Evolutionary conservation across 768 basidiomycete genomes (phyloP), one percentile per base, ranked within the genome.

Genomic region (Tremella yokohamensis): DNA sequence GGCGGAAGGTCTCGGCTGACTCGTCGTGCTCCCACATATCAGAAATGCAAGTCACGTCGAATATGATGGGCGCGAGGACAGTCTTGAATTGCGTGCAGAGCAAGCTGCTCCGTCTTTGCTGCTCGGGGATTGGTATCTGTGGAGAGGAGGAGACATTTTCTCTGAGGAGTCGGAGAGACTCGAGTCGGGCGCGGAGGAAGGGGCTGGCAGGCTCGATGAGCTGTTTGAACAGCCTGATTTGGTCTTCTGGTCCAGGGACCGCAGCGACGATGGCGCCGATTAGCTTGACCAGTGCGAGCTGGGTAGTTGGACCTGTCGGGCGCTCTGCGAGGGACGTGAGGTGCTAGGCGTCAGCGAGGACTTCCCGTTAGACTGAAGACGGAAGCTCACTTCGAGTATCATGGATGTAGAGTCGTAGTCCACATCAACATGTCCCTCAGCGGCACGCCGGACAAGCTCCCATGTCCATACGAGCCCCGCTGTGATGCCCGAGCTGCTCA

Each of bases 141-240:
- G 51, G n/a, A 13, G 40, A 29, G 38, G 8, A 13, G 20, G 24
- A 25, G 20, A 60, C 38, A 18, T 47, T 34, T 25, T 69, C 62
- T 37, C 68, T 61, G 6, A 69, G 44, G 18, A 72, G 20, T 19
- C 61, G 57, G 3, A 72, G 45, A 3, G 51, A 38, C 57, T 64
- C 56, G 8, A 66, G 29, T 15, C 65, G 38, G 26, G 69, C 59
- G 19, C 60, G 56, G 8, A 67, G 64, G 51, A 67, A 72, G 8
- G 70, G 70, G 26, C 69, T 69, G 0, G 48, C 48, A 18, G 65
- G 65, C 19, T 69, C 68, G 11, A 72, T 26, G 3, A 69, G 55
- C 68, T 69, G 51, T 29, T 63, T 58, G 22, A 67, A 56, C 0
- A 72, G 57, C 19, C 61, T 18, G 15, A 69, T 57, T 45, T 62